Evolutionary conservation across 306 rosid species (phyloP).

Genomic region (Quercus aquifolioides): DNA sequence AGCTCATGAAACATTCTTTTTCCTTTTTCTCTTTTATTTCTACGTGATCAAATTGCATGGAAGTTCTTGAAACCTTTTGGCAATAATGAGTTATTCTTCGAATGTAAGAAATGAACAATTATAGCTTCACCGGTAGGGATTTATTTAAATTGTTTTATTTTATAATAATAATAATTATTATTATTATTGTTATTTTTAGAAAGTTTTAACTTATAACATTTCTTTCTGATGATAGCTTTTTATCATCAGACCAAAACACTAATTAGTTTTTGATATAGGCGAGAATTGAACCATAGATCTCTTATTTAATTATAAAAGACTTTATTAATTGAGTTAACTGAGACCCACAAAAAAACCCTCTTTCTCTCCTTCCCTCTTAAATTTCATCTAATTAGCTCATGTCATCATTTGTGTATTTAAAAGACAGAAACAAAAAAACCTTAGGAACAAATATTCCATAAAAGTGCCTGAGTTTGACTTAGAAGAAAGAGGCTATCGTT

Average conservation of each 20-base stretch:
- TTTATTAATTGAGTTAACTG: no score
- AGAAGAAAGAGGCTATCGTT: neutral
- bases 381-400: neutral
- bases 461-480: neutral
- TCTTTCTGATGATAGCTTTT: fast-evolving
- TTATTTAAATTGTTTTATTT: slow-evolving; percentile 12
- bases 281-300: fast-evolving
- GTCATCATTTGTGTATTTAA: neutral
- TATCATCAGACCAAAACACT: fast-evolving
- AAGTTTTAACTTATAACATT: fast-evolving
- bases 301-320: no score
- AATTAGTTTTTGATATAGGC: no score
- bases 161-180: no score
- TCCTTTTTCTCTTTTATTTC: neutral
- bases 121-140: neutral
- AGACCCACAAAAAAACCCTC: no score
- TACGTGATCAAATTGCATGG: neutral
- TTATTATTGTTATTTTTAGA: no score
- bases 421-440: neutral
- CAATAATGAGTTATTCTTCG: neutral
- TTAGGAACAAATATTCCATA: neutral
- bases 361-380: neutral
- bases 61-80: neutral
- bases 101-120: slow-evolving; percentile 15
- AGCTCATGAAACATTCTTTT: neutral